Base-by-base conservation (phyloP, 352 stramenopile genomes). In the Achlya hypogyna region DNA sequence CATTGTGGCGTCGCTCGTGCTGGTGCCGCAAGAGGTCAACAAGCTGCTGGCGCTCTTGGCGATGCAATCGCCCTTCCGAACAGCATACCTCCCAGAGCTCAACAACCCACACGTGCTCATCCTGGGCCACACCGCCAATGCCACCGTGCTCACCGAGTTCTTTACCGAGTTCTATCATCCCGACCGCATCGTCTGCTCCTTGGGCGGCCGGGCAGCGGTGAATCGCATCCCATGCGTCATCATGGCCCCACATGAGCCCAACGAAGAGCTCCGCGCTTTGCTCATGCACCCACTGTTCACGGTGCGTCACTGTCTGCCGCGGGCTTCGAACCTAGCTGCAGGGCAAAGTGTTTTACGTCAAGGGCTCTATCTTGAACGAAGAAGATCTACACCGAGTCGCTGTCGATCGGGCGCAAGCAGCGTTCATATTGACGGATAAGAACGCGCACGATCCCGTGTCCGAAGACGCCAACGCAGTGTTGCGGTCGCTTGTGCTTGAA, bases 91-190 rank as follows among this genome's bases (percentile, higher is more conserved):
- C 22, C 78, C 79, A 1, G 72, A 69, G 4, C 74, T 83, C 6
- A 77, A 73, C 18, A 83, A 85, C 43, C 78, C 79, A 8, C 79
- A 88, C 59, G 71, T 86, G 12, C 59, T 86, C 20, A 74, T 88
- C 4, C 72, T 88, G 1, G 79, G 79, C 14, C 71, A 88, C 54
- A 70, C 86, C 18, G 73, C 74, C 25, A 79, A 88, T 51, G 72
- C 76, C 49, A 79, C 72, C 6, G 69, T 65, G 53, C 54, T 88
- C 63, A 65, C 85, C 23, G 78, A 85, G 40, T 86, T 88, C 38
- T 86, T 88, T 43, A 72, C 70, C 18, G 79, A 88, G 53, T 76
- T 88, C 42, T 88, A 86, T 56, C 79, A 88, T 45, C 75, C 78
- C 2, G 78, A 88, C 51, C 75, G 79, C 10, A 65, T 80, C 16